Evolutionary conservation across 106 monocot species (phyloP), one percentile per base, ranked within the genome.

Genomic region (Hemerocallis citrina): DNA sequence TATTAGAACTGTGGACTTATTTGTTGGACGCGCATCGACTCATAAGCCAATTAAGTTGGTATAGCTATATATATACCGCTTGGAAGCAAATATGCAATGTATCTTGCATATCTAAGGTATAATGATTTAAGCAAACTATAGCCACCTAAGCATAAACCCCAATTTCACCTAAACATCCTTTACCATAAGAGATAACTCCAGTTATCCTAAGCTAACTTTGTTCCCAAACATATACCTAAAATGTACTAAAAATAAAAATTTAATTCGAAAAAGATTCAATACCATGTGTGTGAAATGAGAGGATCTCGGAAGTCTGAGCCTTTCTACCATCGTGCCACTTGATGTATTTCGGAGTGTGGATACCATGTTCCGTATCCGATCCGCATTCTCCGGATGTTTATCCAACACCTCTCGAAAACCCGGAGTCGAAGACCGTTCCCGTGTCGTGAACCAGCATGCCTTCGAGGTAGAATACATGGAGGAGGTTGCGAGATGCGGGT

Each of bases 361-460:
- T 44, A 83, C 83, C 68, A 95, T 90, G 72, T 95, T 95, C 31
- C 79, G 65, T 5, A 95, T 77, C 62, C 95, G 83, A 55, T 90
- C 86, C 4, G 89, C 41, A 78, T 79, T 90, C 78, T 95, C 95
- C 39, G 95, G 95, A 32, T 95, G 95, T 74, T 77, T 76, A 1
- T 95, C 95, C 42, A 95, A 70, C 33, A 95, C 90, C 11, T 86
- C 95, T 23, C 86, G 95, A 70, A 95, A 95, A 5, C 1, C 84
- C 89, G 28, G 89, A 83, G 55, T 86, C 81, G 84, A 95, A 95
- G 19, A 95, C 78, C 65, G 7, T 23, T 27, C 83, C 74, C 37
- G 86, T 6, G 58, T 86, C 78, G 74, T 95, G 86, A 8, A 45
- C 71, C 22, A 90, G 81, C 89, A 95, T 81, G 29, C 80, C 81